Evolutionary conservation across 495 filamentous ascomycete genomes (phyloP).

Genomic region (Annulohypoxylon maeteangense): DNA sequence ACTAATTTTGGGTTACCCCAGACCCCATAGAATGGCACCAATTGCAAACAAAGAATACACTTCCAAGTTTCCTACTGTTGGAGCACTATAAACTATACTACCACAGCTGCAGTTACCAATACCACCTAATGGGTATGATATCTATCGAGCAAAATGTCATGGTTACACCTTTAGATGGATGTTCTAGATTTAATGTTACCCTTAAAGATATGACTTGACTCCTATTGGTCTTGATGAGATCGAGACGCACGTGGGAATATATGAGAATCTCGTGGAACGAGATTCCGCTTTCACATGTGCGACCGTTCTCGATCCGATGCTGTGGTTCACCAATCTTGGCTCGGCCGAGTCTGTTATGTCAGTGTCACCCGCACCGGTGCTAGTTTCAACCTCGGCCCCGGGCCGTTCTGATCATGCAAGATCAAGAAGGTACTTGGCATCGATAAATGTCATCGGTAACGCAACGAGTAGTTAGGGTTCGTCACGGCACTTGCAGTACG

Average conservation of each 20-base stretch:
- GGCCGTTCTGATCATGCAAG: constrained; percentile 2
- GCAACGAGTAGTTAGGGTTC: background rate
- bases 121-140: constrained; percentile 9
- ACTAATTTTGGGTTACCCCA: background rate
- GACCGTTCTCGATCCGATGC: constrained; percentile 3
- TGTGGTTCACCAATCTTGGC: constrained; percentile 6
- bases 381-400: constrained; percentile 5
- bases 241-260: constrained; percentile 8
- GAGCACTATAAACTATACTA: background rate
- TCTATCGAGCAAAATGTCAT: background rate
- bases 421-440: background rate
- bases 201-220: background rate
- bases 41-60: background rate
- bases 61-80: background rate
- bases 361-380: no score
- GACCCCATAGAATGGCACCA: background rate
- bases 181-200: background rate
- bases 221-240: constrained; percentile 8
- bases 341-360: background rate
- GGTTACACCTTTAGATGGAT: background rate
- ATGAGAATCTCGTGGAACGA: background rate
- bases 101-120: background rate
- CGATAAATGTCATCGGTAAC: constrained; percentile 4
- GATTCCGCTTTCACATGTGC: constrained; percentile 7
- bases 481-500: constrained; percentile 3